Conservation (phyloP, 2,329 filamentous ascomycete genomes). For the Colletotrichum gigasporum region DNA sequence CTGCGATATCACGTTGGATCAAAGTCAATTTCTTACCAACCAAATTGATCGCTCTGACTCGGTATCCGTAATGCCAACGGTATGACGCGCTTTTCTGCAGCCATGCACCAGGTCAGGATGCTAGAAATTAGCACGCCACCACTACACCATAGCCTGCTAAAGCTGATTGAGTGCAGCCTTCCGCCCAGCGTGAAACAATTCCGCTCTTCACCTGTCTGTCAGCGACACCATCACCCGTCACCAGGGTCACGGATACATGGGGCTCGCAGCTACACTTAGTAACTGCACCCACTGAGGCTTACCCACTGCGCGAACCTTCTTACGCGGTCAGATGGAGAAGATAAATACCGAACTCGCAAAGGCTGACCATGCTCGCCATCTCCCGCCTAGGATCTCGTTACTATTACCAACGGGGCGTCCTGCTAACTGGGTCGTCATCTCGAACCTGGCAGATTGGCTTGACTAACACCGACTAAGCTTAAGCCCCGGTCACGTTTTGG, state of each 20-base stretch:
- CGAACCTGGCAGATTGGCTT: too few relatives aligned
- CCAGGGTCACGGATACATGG: constrained; percentile 5
- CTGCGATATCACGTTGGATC: not conserved
- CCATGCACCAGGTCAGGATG: not conserved
- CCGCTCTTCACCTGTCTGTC: not conserved
- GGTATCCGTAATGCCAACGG: not conserved
- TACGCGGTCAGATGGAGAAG: not conserved
- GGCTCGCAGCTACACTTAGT: not conserved
- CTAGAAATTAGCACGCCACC: not conserved
- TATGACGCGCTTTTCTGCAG: not conserved
- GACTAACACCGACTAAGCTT: not conserved
- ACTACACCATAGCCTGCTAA: not conserved
- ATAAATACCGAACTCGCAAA: not conserved
- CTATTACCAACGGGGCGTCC: not conserved
- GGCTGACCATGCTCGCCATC: not conserved
- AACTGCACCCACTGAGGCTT: not conserved
- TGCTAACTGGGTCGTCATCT: not conserved
- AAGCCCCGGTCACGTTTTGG: not conserved
- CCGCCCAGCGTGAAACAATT: not conserved
- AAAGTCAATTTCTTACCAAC: not conserved
- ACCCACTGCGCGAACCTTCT: not conserved
- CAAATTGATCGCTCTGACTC: not conserved
- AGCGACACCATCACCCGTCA: not conserved
- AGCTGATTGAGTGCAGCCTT: not conserved
- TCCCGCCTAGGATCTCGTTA: not conserved